A percentile compares a stretch with the other conserved stretches of the same genome.
phyloP scores from a whole-genome alignment of 257 asterid species.

The Linaria vulgaris region DNA sequence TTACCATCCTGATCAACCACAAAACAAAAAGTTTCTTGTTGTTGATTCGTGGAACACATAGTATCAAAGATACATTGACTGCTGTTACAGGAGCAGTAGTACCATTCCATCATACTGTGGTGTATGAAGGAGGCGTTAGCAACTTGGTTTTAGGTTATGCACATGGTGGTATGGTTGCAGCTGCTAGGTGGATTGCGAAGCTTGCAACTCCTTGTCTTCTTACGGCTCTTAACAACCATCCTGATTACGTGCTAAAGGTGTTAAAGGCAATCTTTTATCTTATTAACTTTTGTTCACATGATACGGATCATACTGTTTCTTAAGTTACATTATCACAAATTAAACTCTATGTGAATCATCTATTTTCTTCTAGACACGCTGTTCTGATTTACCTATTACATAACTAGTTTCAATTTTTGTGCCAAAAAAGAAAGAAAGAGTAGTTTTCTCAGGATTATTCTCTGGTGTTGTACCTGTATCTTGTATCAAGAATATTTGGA shows the following conservation, averaged over 20 bases:
- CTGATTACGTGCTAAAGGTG: constrained; percentile 88
- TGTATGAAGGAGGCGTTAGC: constrained; percentile 87
- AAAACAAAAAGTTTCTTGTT: constrained; percentile 58
- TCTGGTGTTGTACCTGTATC: background rate
- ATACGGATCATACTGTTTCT: background rate
- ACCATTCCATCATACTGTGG: constrained; percentile 93
- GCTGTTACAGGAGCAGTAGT: constrained; percentile 99
- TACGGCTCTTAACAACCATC: constrained; percentile 53
- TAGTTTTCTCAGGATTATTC: background rate
- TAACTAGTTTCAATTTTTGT: background rate
- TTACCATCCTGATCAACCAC: constrained; percentile 79
- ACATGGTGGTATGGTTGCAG: constrained; percentile 99
- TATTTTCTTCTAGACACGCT: background rate
- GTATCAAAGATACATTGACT: constrained; percentile 92
- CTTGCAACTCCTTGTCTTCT: constrained; percentile 83
- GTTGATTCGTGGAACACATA: constrained; percentile 95
- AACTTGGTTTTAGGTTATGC: constrained; percentile 95
- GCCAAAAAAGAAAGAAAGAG: background rate
- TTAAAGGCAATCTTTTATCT: constrained; percentile 2
- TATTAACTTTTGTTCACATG: constrained; percentile 1
- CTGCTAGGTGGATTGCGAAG: constrained; percentile 99
- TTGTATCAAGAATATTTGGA: too few species aligned
- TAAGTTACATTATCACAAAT: background rate
- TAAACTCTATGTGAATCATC: background rate
- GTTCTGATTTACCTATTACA: constrained; percentile 3